Conservation (phyloP, 2,329 filamentous ascomycete genomes). For the Alternaria gansuensis region DNA sequence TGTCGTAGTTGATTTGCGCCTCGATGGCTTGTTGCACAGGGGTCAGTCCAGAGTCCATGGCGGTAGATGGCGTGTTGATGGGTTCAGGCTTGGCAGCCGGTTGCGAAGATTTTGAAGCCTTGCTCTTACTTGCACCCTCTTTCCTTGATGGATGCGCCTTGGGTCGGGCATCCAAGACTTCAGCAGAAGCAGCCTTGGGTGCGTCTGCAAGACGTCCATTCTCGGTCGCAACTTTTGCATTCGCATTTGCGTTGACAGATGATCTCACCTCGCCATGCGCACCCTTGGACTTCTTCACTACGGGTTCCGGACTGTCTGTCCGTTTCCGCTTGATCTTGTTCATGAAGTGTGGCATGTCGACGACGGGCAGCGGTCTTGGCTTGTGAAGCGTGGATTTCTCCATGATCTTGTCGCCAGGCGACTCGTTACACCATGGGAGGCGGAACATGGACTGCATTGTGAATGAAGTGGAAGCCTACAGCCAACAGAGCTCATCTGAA, state of each 20-base stretch:
- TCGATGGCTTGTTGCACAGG: constrained; percentile 76
- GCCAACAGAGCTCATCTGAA: constrained; percentile 53
- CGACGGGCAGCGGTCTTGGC: constrained; percentile 55
- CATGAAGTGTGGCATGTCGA: constrained; percentile 57
- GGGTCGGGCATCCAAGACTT: constrained; percentile 37
- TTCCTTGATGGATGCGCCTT: constrained; percentile 44
- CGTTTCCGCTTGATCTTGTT: constrained; percentile 68
- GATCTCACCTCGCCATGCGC: constrained; percentile 47
- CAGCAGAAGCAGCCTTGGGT: constrained; percentile 32
- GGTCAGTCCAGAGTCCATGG: constrained; percentile 51
- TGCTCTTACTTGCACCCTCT: constrained; percentile 46
- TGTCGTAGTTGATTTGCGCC: constrained; percentile 88
- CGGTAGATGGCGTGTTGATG: constrained; percentile 33
- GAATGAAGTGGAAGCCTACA: constrained; percentile 49
- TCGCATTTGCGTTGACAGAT: constrained; percentile 23
- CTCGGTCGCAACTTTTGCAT: constrained; percentile 28
- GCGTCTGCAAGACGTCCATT: constrained; percentile 27
- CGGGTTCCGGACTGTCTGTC: constrained; percentile 59
- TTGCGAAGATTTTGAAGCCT: constrained; percentile 36
- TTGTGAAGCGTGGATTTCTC: constrained; percentile 55
- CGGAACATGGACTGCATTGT: constrained; percentile 63
- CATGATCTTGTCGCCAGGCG: constrained; percentile 55
- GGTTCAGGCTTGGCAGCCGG: constrained; percentile 35
- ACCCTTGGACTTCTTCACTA: constrained; percentile 53
- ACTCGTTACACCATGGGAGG: constrained; percentile 59